Evolutionary conservation across 441 rosid genomes (phyloP), one percentile per base, ranked within the genome.

Genomic region (Cnidoscolus chayamansa): DNA sequence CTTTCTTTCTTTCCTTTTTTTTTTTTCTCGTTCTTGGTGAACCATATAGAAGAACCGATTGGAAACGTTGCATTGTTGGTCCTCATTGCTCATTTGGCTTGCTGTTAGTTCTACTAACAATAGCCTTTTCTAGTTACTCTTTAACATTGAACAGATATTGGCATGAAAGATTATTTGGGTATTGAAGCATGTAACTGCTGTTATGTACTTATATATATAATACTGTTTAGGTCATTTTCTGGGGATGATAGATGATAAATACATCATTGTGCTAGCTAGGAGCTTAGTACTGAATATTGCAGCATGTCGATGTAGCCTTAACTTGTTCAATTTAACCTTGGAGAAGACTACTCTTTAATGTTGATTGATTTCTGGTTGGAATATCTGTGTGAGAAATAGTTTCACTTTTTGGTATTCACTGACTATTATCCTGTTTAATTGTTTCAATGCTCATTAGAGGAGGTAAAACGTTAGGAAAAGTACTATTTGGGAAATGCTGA

Each of bases 111-210:
- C 19, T 10, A 15, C 10, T 10, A 55, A 63, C 56, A 58, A 63
- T 63, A 1, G 49, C 2, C 30, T 15, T 63, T 70, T 76, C 45
- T 49, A 16, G 56, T 47, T 54, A 58, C 65, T 69, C 51, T 40
- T 67, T 65, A 48, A n/a, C 49, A 1, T 54, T 51, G 53, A 31
- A 54, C 57, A 40, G 11, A 7, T 48, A 11, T 43, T 37, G 47
- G 65, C 45, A 16, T 30, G 19, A 32, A 49, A 2, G 12, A 30
- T 49, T 12, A 40, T 63, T 17, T 68, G 78, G 65, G 70, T 68
- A 19, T 40, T 40, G 45, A 40, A 40, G 45, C 45, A 40, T 5
- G 45, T 6, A 40, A 40, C 45, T 40, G 67, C n/a, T 32, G n/a
- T 20, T n/a, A 19, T 35, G 0, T 32, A 4, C 31, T 10, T n/a